phyloP scores from a whole-genome alignment of 495 filamentous ascomycete species.

The Penicillium lividum region DNA sequence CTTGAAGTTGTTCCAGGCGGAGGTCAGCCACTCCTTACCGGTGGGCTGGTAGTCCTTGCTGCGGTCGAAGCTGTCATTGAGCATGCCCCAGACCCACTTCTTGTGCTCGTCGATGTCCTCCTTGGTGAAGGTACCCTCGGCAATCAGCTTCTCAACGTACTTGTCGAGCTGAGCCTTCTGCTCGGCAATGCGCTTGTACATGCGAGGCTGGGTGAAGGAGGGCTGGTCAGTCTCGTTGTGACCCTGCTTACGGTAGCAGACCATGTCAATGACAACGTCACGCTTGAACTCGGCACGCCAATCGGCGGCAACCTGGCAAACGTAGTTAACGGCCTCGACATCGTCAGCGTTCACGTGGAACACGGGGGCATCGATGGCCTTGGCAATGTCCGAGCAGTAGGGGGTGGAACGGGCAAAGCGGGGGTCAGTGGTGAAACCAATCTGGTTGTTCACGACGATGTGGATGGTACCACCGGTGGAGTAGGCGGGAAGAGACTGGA shows the following conservation, averaged over 20 bases:
- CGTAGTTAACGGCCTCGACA: conserved; percentile 96
- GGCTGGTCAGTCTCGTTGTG: conserved; percentile 99
- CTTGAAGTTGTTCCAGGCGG: conserved; percentile 99
- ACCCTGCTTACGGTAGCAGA: conserved; percentile 98
- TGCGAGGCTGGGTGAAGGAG: conserved; percentile 97
- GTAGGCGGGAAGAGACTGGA: conserved; percentile 91
- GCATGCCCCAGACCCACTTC: conserved; percentile 99
- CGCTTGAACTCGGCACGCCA: conserved; percentile 98
- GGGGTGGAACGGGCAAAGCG: conserved; percentile 95
- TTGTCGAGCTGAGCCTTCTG: conserved; percentile 80
- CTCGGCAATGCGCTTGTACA: conserved; percentile 94
- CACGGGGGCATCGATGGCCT: conserved; percentile 95
- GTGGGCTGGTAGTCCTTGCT: conserved; percentile 97
- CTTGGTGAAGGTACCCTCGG: conserved; percentile 92
- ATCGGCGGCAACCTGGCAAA: conserved; percentile 93
- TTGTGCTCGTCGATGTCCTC: conserved; percentile 99
- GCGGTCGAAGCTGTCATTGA: conserved; percentile 93
- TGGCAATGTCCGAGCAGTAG: conserved; percentile 99
- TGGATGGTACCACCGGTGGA: conserved; percentile 98
- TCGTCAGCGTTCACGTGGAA: conserved; percentile 99
- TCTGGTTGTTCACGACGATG: conserved; percentile 98
- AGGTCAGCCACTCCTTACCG: conserved; percentile 96
- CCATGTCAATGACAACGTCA: conserved; percentile 95
- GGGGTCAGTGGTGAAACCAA: conserved; percentile 99
- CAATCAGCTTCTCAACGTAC: conserved; percentile 84